Conservation (phyloP, 2,329 filamentous ascomycete species). For the Pseudocercospora fuligena region DNA sequence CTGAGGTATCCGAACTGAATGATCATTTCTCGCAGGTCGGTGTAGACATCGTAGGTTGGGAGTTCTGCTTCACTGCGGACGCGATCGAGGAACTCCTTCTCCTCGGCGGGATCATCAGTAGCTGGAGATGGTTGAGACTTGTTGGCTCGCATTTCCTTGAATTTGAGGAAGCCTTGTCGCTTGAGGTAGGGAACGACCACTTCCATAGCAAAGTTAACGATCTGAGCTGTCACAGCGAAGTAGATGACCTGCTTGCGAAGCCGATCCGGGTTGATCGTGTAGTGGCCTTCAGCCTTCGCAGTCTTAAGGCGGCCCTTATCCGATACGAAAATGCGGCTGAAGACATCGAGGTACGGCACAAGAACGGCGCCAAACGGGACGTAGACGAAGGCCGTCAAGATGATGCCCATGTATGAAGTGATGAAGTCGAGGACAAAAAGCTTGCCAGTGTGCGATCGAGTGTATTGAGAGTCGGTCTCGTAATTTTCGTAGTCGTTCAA, state of each 20-base stretch:
- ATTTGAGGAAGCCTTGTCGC: slow-evolving; percentile 75
- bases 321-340: slow-evolving; percentile 74
- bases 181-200: slow-evolving; percentile 84
- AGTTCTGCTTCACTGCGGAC: slow-evolving; percentile 84
- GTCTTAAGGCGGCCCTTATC: slow-evolving; percentile 68
- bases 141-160: slow-evolving; percentile 73
- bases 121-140: slow-evolving; percentile 47
- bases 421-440: slow-evolving; percentile 97
- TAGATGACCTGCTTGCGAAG: slow-evolving; percentile 93
- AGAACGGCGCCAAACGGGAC: slow-evolving; percentile 86
- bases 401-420: slow-evolving; percentile 89
- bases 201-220: slow-evolving; percentile 85
- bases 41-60: slow-evolving; percentile 83
- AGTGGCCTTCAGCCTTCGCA: slow-evolving; percentile 55
- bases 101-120: slow-evolving; percentile 72
- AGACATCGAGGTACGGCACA: slow-evolving; percentile 83
- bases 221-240: slow-evolving; percentile 90
- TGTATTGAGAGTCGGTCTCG: slow-evolving; percentile 81
- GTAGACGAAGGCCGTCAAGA: slow-evolving; percentile 92
- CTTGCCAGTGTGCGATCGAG: slow-evolving; percentile 85
- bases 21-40: slow-evolving; percentile 91
- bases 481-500: slow-evolving; percentile 91
- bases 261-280: slow-evolving; percentile 80
- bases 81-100: slow-evolving; percentile 77
- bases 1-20: slow-evolving; percentile 83